A percentile compares a stretch with the other conserved stretches of the same genome.
These are phyloP conservation scores for Zygosaccharomyces kombuchaensis DNA, from an alignment of 805 yeast genomes.

Conservation along the genomic window DNA sequence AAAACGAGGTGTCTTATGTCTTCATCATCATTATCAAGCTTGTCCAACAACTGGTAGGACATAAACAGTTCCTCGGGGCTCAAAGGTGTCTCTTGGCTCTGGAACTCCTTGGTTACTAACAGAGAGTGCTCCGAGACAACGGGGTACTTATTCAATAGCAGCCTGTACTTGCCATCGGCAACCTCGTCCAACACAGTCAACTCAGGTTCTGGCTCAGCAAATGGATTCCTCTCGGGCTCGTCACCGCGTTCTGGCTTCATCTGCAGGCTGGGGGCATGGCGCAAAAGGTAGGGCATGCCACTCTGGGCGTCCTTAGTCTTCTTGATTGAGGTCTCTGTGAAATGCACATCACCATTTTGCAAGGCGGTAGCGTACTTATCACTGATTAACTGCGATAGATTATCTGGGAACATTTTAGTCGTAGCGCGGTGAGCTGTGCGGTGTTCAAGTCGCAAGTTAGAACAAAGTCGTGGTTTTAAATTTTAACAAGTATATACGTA, in stretches of 20 bases:
- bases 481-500: background rate
- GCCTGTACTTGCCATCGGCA: constrained; percentile 44
- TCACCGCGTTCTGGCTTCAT: constrained; percentile 39
- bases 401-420: constrained; percentile 33
- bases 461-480: background rate
- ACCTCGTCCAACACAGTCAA: constrained; percentile 56
- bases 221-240: constrained; percentile 53
- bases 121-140: constrained; percentile 75
- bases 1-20: constrained; percentile 66
- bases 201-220: constrained; percentile 72
- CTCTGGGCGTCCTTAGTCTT: constrained; percentile 31
- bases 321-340: constrained; percentile 44
- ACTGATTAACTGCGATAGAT: constrained; percentile 37
- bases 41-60: constrained; percentile 50
- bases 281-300: constrained; percentile 33
- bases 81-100: constrained; percentile 67
- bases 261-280: constrained; percentile 33
- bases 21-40: constrained; percentile 41
- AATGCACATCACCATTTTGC: constrained; percentile 43
- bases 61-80: constrained; percentile 64
- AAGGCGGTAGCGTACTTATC: constrained; percentile 48
- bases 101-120: constrained; percentile 69
- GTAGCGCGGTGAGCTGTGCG: background rate
- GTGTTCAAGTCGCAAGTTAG: background rate
- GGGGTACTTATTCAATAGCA: constrained; percentile 85